Percentiles rank a stretch among this genome's conserved stretches.
Conservation (phyloP, 1,139 yeast species). For the Casaregolazyma suthepensis region DNA sequence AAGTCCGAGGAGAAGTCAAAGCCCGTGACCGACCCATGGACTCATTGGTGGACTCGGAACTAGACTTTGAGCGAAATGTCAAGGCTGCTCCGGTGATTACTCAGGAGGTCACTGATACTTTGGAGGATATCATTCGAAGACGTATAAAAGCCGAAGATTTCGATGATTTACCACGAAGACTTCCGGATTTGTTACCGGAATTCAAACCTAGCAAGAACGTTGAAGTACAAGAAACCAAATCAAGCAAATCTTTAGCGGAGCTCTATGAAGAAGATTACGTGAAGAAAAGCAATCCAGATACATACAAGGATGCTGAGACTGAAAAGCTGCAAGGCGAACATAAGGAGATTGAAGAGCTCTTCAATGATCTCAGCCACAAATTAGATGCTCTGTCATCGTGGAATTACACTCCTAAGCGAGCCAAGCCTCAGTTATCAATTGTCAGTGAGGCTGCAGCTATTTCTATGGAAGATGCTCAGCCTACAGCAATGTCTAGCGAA, state of each 20-base stretch:
- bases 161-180: constrained; percentile 76
- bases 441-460: constrained; percentile 77
- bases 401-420: constrained; percentile 88
- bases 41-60: constrained; percentile 57
- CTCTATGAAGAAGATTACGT: constrained; percentile 77
- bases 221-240: constrained; percentile 79
- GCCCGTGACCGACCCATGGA: constrained; percentile 79
- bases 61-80: constrained; percentile 68
- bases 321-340: constrained; percentile 70
- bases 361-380: constrained; percentile 57
- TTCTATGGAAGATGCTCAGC: constrained; percentile 95
- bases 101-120: constrained; percentile 72
- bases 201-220: constrained; percentile 43
- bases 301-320: constrained; percentile 33
- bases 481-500: constrained; percentile 68
- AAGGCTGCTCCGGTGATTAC: constrained; percentile 93
- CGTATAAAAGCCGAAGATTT: constrained; percentile 71
- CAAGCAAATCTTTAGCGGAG: constrained; percentile 84
- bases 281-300: constrained; percentile 41
- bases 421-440: constrained; percentile 70
- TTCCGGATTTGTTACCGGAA: constrained; percentile 51
- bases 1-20: constrained; percentile 85
- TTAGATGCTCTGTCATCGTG: constrained; percentile 88
- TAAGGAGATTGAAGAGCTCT: constrained; percentile 66
- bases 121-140: constrained; percentile 83